Percentiles rank a stretch among this genome's conserved stretches.
These are phyloP conservation scores for Phytophthora crassamura DNA, from an alignment of 352 stramenopile genomes.

Conservation along the genomic window DNA sequence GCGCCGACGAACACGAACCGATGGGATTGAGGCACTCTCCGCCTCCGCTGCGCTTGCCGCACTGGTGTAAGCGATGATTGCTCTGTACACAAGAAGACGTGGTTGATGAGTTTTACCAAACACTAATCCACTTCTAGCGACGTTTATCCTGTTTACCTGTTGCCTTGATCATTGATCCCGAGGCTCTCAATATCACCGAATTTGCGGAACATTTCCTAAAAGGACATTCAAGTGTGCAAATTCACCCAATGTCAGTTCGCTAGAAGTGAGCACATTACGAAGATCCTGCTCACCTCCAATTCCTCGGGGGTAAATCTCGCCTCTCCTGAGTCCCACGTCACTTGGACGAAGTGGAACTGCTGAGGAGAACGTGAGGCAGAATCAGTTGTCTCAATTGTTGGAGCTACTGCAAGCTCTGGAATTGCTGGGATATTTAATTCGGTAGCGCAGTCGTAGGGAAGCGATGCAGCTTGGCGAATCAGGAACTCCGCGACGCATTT, in stretches of 20 bases:
- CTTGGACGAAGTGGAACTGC: conserved; percentile 46
- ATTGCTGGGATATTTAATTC: conserved; percentile 45
- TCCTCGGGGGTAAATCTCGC: conserved; percentile 27
- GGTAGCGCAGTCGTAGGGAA: conserved; percentile 53
- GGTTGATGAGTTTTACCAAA: neutral
- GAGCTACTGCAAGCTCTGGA: conserved; percentile 19
- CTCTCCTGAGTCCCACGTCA: conserved; percentile 40
- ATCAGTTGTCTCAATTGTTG: neutral
- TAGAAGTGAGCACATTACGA: neutral
- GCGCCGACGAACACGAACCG: conserved; percentile 35
- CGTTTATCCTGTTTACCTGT: conserved; percentile 20
- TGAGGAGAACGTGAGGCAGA: neutral
- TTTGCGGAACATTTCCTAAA: conserved; percentile 34
- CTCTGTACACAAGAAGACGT: conserved; percentile 13
- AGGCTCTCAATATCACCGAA: conserved; percentile 41
- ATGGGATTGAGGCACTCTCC: conserved; percentile 21
- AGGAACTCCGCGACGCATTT: conserved; percentile 53
- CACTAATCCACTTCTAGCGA: neutral
- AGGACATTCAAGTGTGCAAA: neutral
- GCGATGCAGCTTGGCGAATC: conserved; percentile 51
- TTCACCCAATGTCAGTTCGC: conserved; percentile 15
- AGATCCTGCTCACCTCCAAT: conserved; percentile 30
- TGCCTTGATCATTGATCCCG: conserved; percentile 35
- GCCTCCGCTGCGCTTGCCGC: conserved; percentile 29
- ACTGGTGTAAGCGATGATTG: conserved; percentile 42